Conservation (phyloP, 768 basidiomycete genomes). For the Pleurotus djamor region DNA sequence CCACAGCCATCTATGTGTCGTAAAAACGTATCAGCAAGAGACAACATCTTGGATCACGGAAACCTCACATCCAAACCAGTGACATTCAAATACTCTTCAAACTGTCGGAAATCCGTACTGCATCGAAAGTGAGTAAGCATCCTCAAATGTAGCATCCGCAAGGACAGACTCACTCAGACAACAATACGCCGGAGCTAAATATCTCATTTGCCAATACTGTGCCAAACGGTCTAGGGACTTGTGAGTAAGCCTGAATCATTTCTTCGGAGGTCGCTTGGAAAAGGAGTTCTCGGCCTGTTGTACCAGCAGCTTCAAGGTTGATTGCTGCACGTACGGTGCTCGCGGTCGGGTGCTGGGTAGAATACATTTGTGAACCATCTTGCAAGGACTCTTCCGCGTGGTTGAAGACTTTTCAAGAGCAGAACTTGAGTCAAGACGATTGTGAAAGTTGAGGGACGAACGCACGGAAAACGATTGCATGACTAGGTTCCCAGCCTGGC, state of each 20-base stretch:
- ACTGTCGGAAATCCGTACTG: conserved; percentile 95
- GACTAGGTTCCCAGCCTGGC: conserved; percentile 67
- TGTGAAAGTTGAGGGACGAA: background rate
- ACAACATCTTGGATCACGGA: no score
- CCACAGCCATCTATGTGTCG: conserved; percentile 73
- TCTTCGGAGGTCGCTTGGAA: conserved; percentile 96
- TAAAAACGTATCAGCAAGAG: no score
- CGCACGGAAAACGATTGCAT: conserved; percentile 83
- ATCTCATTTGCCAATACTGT: conserved; percentile 90
- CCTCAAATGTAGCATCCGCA: background rate
- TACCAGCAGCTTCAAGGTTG: conserved; percentile 93
- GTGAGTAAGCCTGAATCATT: conserved; percentile 90
- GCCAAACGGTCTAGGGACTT: conserved; percentile 85
- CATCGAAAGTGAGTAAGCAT: conserved; percentile 7
- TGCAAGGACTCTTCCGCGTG: conserved; percentile 94
- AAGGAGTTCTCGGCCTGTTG: conserved; percentile 81
- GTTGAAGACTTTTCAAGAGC: conserved; percentile 73
- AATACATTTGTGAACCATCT: conserved; percentile 91
- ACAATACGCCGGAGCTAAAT: conserved; percentile 86
- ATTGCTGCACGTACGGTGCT: conserved; percentile 82
- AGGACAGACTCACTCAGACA: conserved; percentile 73
- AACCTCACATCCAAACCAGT: conserved; percentile 78
- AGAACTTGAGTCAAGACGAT: background rate
- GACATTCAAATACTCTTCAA: conserved; percentile 85
- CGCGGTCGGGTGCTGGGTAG: conserved; percentile 81